Conservation (phyloP, 2,329 filamentous ascomycete species). For the Fusarium dimerum region DNA sequence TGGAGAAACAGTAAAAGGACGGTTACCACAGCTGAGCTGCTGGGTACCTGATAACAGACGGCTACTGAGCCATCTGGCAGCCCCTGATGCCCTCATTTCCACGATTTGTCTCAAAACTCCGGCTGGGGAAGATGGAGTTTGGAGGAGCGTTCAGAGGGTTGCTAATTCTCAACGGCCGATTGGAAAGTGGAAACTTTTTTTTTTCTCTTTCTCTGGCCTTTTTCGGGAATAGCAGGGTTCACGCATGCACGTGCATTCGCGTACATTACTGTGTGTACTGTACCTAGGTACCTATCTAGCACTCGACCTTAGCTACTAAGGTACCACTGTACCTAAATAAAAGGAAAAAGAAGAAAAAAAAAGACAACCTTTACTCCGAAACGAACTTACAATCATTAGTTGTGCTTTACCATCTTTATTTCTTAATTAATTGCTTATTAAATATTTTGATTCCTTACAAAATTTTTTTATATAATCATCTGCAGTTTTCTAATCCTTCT, state of each 20-base stretch:
- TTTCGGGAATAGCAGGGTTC: slow-evolving; percentile 27
- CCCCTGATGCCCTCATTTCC: slow-evolving; percentile 42
- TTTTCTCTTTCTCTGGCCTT: slow-evolving; percentile 24
- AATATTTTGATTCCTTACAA: too few species aligned
- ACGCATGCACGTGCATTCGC: slow-evolving; percentile 23
- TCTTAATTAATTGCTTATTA: neutral
- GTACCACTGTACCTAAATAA: too few species aligned
- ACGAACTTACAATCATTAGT: neutral
- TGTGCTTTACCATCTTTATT: neutral
- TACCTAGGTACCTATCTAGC: neutral
- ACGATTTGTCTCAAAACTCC: slow-evolving; percentile 23
- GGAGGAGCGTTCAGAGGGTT: slow-evolving; percentile 15
- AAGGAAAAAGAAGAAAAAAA: too few species aligned
- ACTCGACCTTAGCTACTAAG: too few species aligned
- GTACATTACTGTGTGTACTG: neutral
- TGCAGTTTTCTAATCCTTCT: neutral
- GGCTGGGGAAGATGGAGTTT: slow-evolving; percentile 19
- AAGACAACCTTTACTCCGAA: neutral
- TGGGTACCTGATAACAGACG: slow-evolving; percentile 36
- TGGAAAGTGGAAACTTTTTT: slow-evolving; percentile 16
- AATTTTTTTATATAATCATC: too few species aligned
- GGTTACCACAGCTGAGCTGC: slow-evolving; percentile 28
- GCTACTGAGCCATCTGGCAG: slow-evolving; percentile 44
- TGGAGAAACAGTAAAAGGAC: slow-evolving; percentile 30
- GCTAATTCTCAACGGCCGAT: slow-evolving; percentile 26